phyloP scores from a whole-genome alignment of 164 flowering plant genomes.

The Vitis vinifera region DNA sequence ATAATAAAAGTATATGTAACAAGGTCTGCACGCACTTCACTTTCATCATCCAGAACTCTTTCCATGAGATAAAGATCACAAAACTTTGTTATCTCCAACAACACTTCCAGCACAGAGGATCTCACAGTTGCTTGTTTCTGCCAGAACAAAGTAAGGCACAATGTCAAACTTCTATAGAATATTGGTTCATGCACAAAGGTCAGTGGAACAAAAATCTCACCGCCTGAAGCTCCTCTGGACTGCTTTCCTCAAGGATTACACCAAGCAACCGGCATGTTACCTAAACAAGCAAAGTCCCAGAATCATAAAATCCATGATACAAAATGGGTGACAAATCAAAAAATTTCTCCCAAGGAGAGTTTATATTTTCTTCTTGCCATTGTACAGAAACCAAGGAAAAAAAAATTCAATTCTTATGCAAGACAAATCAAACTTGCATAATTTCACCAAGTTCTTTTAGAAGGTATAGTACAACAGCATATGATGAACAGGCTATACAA shows the following conservation, averaged over 20 bases:
- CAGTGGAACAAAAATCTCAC: constrained; percentile 1
- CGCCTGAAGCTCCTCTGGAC: constrained; percentile 92
- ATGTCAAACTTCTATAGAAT: constrained; percentile 8
- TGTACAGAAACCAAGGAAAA: too few species aligned
- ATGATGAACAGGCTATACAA: too few species aligned
- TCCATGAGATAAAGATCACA: constrained; percentile 98
- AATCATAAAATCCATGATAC: neutral
- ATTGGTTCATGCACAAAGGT: neutral
- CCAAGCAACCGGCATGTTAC: constrained; percentile 94
- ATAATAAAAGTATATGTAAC: neutral
- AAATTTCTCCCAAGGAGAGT: neutral
- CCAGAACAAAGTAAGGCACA: constrained; percentile 10
- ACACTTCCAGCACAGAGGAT: constrained; percentile 80
- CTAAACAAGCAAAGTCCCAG: constrained; percentile 27
- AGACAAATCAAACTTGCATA: neutral
- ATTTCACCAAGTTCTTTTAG: neutral
- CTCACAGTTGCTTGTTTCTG: constrained; percentile 87
- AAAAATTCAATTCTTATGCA: neutral
- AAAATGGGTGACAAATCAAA: neutral
- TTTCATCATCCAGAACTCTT: constrained; percentile 91
- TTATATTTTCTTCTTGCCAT: too few species aligned
- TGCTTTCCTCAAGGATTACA: constrained; percentile 82
- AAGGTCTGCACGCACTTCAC: constrained; percentile 55
- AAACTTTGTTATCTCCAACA: constrained; percentile 86
- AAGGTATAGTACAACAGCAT: neutral